Evolutionary conservation across 2,329 filamentous ascomycete genomes (phyloP).

Genomic region (Sporothrix brunneoviolacea): DNA sequence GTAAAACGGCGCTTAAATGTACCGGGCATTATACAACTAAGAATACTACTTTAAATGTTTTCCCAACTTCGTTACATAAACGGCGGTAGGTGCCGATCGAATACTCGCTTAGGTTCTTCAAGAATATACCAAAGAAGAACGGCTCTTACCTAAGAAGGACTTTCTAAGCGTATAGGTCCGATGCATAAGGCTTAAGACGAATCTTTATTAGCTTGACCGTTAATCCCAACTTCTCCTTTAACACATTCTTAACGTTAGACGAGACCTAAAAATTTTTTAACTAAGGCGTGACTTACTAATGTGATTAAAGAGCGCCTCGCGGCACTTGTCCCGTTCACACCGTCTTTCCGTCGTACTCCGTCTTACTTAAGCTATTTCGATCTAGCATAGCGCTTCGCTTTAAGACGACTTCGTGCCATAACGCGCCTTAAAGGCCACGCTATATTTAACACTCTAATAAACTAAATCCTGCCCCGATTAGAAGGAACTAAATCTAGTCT

Average conservation of each 20-base stretch:
- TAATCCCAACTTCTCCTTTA: not conserved
- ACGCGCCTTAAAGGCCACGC: too few relatives aligned
- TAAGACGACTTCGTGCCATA: too few relatives aligned
- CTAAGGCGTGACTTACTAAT: too few relatives aligned
- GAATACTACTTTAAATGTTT: not conserved
- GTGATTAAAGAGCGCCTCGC: too few relatives aligned
- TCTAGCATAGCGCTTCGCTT: too few relatives aligned
- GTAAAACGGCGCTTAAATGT: not conserved
- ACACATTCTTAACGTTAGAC: not conserved
- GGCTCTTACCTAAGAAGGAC: not conserved
- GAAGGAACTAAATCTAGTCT: too few relatives aligned
- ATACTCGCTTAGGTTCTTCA: not conserved
- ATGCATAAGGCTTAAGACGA: not conserved
- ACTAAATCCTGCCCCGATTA: too few relatives aligned
- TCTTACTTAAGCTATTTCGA: too few relatives aligned
- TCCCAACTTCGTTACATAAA: not conserved
- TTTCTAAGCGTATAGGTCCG: not conserved
- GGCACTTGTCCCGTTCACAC: too few relatives aligned
- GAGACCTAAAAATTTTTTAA: too few relatives aligned
- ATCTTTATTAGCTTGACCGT: not conserved
- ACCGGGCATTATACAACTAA: not conserved
- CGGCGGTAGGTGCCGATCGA: not conserved
- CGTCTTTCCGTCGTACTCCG: too few relatives aligned
- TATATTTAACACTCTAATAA: too few relatives aligned
- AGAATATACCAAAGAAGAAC: not conserved